phyloP scores from a whole-genome alignment of 345 rosid species.

The Cardamine resedifolia region DNA sequence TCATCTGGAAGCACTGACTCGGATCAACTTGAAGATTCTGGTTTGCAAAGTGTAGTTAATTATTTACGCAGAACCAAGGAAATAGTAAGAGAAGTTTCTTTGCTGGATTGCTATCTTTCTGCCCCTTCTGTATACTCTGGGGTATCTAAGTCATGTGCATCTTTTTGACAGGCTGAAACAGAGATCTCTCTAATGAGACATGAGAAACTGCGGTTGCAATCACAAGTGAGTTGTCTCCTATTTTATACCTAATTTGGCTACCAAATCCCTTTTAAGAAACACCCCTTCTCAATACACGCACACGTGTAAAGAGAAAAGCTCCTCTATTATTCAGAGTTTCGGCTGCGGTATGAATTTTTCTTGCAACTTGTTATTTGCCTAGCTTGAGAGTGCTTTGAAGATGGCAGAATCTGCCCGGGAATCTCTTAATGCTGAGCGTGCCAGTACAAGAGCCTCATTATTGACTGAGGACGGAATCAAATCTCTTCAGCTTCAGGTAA shows the following conservation, averaged over 20 bases:
- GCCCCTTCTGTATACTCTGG: background rate
- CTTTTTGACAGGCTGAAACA: constrained; percentile 73
- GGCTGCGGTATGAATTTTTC: background rate
- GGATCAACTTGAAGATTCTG: constrained; percentile 54
- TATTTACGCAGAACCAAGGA: constrained; percentile 85
- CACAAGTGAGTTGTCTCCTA: constrained; percentile 56
- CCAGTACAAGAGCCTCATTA: constrained; percentile 67
- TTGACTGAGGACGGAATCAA: constrained; percentile 89
- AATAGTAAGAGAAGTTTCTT: constrained; percentile 56
- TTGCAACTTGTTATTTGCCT: constrained; percentile 21
- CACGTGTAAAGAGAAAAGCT: background rate
- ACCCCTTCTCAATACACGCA: background rate
- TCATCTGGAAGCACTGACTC: constrained; percentile 44
- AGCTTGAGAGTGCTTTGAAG: constrained; percentile 89
- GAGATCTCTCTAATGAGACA: constrained; percentile 88
- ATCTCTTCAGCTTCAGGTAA: constrained; percentile 87
- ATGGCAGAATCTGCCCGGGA: constrained; percentile 71
- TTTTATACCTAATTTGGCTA: background rate
- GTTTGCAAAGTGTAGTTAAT: constrained; percentile 78
- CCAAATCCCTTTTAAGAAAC: constrained; percentile 1
- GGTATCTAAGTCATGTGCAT: constrained; percentile 19
- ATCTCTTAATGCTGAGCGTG: constrained; percentile 72
- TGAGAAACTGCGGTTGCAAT: constrained; percentile 85
- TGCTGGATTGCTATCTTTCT: constrained; percentile 7
- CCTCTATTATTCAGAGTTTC: background rate